phyloP scores from a whole-genome alignment of 208 protist species.

The Crithidia fasciculata region DNA sequence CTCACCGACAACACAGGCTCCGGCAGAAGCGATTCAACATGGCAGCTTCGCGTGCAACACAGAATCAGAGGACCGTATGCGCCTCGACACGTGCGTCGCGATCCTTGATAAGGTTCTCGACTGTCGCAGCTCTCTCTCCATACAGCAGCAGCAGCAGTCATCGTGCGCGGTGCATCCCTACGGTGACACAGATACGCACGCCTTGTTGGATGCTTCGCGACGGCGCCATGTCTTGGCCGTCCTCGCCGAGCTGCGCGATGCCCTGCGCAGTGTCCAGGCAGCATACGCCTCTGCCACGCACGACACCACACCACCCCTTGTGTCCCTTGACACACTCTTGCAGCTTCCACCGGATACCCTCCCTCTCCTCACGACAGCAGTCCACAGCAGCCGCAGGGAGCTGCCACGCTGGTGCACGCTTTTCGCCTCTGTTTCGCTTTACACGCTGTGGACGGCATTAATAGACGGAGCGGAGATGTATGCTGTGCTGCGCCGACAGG shows the following conservation, averaged over 20 bases:
- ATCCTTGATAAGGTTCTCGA: slow-evolving; percentile 15
- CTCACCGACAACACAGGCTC: too few species aligned
- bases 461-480: slow-evolving; percentile 10
- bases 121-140: not conserved
- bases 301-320: not conserved
- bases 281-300: slow-evolving; percentile 18
- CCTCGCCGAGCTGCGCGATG: slow-evolving; percentile 15
- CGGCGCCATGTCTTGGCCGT: slow-evolving; percentile 10
- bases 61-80: too few species aligned
- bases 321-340: slow-evolving; percentile 24
- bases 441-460: slow-evolving; percentile 23
- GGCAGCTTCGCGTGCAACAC: too few species aligned
- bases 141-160: not conserved
- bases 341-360: slow-evolving; percentile 28
- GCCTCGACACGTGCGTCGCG: slow-evolving; percentile 9
- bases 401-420: slow-evolving; percentile 13
- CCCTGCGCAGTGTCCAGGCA: slow-evolving; percentile 17
- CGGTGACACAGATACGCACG: not conserved
- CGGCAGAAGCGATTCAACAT: too few species aligned
- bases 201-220: not conserved
- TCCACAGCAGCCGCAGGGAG: not conserved
- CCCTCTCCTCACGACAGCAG: not conserved
- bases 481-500: slow-evolving; percentile 3
- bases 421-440: slow-evolving; percentile 6
- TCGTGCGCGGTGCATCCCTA: not conserved